These are phyloP conservation scores for Pterocarpus santalinus DNA, from an alignment of 306 rosid species.

Conservation along the genomic window DNA sequence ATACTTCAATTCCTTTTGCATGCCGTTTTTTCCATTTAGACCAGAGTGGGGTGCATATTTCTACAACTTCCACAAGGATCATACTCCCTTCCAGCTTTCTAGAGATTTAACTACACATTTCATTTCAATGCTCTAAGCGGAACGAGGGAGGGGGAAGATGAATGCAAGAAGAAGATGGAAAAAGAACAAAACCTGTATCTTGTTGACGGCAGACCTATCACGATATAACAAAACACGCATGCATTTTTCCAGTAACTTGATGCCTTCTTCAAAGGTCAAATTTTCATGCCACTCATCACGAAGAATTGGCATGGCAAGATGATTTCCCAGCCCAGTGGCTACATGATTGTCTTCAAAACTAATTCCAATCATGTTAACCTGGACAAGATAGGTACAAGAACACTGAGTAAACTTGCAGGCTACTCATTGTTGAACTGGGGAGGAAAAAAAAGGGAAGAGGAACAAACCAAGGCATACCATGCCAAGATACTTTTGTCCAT, in stretches of 20 bases:
- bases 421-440: background rate
- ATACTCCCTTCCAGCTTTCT: slow-evolving; percentile 24
- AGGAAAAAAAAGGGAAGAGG: background rate
- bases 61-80: slow-evolving; percentile 5
- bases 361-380: slow-evolving; percentile 97
- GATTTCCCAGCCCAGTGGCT: slow-evolving; percentile 95
- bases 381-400: slow-evolving; percentile 30
- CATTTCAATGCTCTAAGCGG: background rate
- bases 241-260: slow-evolving; percentile 93
- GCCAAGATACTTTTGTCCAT: slow-evolving; percentile 62
- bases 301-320: slow-evolving; percentile 94
- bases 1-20: background rate
- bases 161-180: background rate
- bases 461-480: slow-evolving; percentile 59
- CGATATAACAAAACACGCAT: slow-evolving; percentile 96
- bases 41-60: slow-evolving; percentile 5
- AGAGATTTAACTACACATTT: background rate
- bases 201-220: slow-evolving; percentile 77
- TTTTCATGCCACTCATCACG: slow-evolving; percentile 97
- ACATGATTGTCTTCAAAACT: slow-evolving; percentile 90
- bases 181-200: slow-evolving; percentile 66
- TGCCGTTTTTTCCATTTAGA: background rate
- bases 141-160: background rate
- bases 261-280: slow-evolving; percentile 90
- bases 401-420: slow-evolving; percentile 22